Conservation (phyloP, 2,329 filamentous ascomycete species). For the Microdochium bolleyi region DNA sequence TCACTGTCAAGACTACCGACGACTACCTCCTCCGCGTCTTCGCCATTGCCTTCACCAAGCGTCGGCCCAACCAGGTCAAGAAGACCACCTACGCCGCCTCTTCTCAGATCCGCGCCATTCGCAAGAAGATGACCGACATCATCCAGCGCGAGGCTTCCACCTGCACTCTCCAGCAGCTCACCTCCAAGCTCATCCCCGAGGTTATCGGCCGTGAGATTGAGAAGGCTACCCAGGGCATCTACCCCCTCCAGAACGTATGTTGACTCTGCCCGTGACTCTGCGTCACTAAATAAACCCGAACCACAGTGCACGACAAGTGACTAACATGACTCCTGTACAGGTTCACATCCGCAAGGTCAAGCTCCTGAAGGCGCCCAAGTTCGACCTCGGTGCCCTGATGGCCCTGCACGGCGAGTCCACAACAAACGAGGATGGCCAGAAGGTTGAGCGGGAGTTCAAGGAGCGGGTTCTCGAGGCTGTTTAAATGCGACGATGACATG, state of each 20-base stretch:
- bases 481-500: slow-evolving; percentile 47
- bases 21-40: slow-evolving; percentile 99
- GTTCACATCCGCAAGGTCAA: slow-evolving; percentile 99
- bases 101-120: slow-evolving; percentile 95
- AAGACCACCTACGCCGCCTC: slow-evolving; percentile 98
- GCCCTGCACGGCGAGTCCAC: slow-evolving; percentile 95
- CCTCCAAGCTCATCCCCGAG: slow-evolving; percentile 97
- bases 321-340: slow-evolving; percentile 41
- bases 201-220: slow-evolving; percentile 99
- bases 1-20: slow-evolving; percentile 99
- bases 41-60: slow-evolving; percentile 99
- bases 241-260: slow-evolving; percentile 96
- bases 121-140: slow-evolving; percentile 99
- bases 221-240: slow-evolving; percentile 99
- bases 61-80: slow-evolving; percentile 99
- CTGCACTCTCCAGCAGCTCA: slow-evolving; percentile 94
- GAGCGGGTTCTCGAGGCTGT: slow-evolving; percentile 91
- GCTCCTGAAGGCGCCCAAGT: slow-evolving; percentile 97
- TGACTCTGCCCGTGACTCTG: background rate
- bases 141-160: slow-evolving; percentile 91
- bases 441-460: slow-evolving; percentile 99
- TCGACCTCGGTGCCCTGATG: slow-evolving; percentile 94
- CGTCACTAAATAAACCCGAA: slow-evolving; percentile 7
- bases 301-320: slow-evolving; percentile 7
- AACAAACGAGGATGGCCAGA: slow-evolving; percentile 94